Evolutionary conservation across 345 rosid genomes (phyloP).

Genomic region (Rhizophora mangle): DNA sequence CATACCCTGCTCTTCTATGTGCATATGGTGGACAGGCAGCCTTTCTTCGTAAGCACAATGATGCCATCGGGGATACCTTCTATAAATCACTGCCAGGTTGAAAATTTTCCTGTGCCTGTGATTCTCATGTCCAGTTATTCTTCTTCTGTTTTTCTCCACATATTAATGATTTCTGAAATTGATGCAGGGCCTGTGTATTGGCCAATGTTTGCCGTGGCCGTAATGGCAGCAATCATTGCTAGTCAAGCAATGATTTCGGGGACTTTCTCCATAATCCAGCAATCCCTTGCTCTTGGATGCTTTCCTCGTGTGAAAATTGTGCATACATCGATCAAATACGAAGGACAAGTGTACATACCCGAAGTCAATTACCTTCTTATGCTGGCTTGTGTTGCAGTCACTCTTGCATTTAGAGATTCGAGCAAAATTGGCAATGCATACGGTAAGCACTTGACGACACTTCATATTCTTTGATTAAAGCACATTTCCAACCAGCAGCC

Average conservation of each 20-base stretch:
- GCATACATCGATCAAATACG: constrained; percentile 47
- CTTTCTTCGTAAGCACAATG: constrained; percentile 34
- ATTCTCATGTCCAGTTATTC: background rate
- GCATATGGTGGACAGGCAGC: constrained; percentile 42
- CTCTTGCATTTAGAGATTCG: constrained; percentile 42
- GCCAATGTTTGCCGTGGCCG: constrained; percentile 56
- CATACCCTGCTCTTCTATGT: constrained; percentile 26
- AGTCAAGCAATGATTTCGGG: constrained; percentile 66
- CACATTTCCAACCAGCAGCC: no score
- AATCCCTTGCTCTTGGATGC: constrained; percentile 55
- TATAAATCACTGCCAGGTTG: constrained; percentile 37
- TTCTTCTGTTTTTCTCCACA: background rate
- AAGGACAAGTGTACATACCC: constrained; percentile 60
- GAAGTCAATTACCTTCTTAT: constrained; percentile 54
- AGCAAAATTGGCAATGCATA: constrained; percentile 61
- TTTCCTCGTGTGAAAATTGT: constrained; percentile 61
- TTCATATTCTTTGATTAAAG: background rate
- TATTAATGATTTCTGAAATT: background rate
- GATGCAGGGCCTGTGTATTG: constrained; percentile 41
- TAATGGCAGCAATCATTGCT: constrained; percentile 49
- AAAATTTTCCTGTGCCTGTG: background rate
- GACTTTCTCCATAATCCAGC: constrained; percentile 58
- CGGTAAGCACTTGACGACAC: constrained; percentile 29
- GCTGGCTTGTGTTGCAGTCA: constrained; percentile 50
- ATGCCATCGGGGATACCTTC: constrained; percentile 26